These are phyloP conservation scores for Polygonum aviculare DNA, from an alignment of 148 eudicot genomes.

Conservation along the genomic window DNA sequence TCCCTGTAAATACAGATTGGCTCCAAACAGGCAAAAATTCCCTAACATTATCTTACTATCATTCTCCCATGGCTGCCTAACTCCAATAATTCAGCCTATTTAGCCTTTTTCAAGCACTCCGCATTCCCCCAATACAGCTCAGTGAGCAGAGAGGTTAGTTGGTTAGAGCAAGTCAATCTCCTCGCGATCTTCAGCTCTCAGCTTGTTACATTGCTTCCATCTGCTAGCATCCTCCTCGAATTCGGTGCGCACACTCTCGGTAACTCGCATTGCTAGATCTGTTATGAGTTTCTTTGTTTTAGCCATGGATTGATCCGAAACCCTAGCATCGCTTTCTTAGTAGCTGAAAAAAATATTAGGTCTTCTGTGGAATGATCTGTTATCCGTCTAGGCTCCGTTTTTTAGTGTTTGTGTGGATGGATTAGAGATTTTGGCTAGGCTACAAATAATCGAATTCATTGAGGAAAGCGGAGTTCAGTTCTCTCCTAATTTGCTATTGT, in stretches of 20 bases:
- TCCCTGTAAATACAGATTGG: constrained; percentile 11
- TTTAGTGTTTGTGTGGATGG: neutral
- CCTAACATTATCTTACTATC: neutral
- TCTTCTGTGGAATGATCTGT: neutral
- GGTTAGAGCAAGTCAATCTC: constrained; percentile 6
- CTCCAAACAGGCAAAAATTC: neutral
- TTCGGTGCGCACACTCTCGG: neutral
- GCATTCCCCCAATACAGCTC: neutral
- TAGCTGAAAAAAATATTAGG: neutral
- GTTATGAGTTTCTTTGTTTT: neutral
- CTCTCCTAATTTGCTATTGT: neutral
- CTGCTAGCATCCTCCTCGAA: neutral
- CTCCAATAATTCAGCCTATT: neutral
- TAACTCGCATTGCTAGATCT: constrained; percentile 4
- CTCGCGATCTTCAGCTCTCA: neutral
- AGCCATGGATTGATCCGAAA: constrained; percentile 3
- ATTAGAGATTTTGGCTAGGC: neutral
- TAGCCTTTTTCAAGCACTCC: neutral
- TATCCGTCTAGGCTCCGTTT: neutral
- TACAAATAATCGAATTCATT: neutral
- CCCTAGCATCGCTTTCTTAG: neutral
- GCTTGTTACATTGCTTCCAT: neutral
- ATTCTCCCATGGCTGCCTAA: constrained; percentile 1
- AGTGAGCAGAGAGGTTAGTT: neutral
- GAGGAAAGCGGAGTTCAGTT: neutral